Base-by-base conservation (phyloP, 2,329 filamentous ascomycete species). In the Claviceps pazoutovae region DNA sequence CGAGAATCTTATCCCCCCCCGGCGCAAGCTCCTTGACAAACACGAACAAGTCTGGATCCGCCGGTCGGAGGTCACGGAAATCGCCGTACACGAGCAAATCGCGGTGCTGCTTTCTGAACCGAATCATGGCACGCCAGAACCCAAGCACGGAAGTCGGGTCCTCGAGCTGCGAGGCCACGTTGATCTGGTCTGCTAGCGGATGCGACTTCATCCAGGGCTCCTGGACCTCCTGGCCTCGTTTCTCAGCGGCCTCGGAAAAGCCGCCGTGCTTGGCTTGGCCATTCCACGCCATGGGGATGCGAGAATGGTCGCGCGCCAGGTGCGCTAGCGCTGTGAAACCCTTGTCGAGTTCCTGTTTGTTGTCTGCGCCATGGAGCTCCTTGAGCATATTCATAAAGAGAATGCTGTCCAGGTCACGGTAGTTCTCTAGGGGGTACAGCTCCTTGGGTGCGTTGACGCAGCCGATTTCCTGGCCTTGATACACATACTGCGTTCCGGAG, bases 251-350 rank as follows among this genome's bases (percentile, higher is more conserved):
- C 44, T 66, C 63, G 0, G 66, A 68, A 54, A 68, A 68, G 2
- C 66, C 66, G 5, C 64, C 65, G 48, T 61, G 55, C 36, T 60
- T 63, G 47, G 51, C 48, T 21, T 57, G 57, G 19, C 62, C 62
- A 50, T 76, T 69, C 83, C 83, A 87, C 52, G 83, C 79, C 53
- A 86, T 77, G 0, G 83, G 83, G 0, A 82, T 76, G n/a, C 83
- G 73, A 0, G 75, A 74, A 59, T 87, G 81, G 57, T 87, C 83
- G 21, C 83, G 56, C 64, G 67, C 50, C 60, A 71, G 50, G 56
- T 68, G 26, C 34, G 65, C 63, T 0, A 68, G 49, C 0, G 64
- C 60, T 1, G 52, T 54, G 11, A 66, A 64, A 0, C 64, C 66
- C 44, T 60, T 66, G 50, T 73, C 69, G 1, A 71, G 52, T 23